phyloP scores from a whole-genome alignment of 352 stramenopile genomes.

The Pythium apleroticum region DNA sequence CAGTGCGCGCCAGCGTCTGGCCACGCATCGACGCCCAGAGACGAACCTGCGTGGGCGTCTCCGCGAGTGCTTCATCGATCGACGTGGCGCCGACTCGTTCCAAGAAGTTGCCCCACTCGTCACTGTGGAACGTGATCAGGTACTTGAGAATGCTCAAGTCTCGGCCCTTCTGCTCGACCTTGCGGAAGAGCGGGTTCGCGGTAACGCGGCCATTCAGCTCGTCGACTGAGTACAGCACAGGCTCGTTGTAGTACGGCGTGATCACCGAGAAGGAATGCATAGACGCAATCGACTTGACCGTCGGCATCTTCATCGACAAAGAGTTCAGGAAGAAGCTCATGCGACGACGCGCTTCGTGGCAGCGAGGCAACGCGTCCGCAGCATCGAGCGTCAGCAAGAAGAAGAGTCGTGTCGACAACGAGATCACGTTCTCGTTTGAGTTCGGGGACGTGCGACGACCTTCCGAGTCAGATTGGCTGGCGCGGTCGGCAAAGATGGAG shows the following conservation, averaged over 20 bases:
- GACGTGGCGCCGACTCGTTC: constrained; percentile 74
- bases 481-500: constrained; percentile 72
- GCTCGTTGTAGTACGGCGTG: constrained; percentile 90
- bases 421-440: constrained; percentile 81
- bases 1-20: constrained; percentile 81
- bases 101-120: constrained; percentile 89
- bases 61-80: constrained; percentile 76
- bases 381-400: constrained; percentile 86
- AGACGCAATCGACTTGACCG: constrained; percentile 74
- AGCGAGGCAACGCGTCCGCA: constrained; percentile 77
- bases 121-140: constrained; percentile 83
- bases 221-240: constrained; percentile 82
- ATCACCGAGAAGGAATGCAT: constrained; percentile 90
- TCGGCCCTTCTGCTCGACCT: constrained; percentile 81
- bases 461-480: constrained; percentile 54
- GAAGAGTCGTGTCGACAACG: constrained; percentile 74
- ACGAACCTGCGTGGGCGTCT: constrained; percentile 82
- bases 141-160: constrained; percentile 90
- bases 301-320: constrained; percentile 87
- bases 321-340: constrained; percentile 92
- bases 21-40: constrained; percentile 86
- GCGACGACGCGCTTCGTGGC: constrained; percentile 80
- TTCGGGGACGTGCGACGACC: constrained; percentile 49
- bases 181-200: constrained; percentile 82
- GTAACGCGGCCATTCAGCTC: constrained; percentile 82